Conservation (phyloP, 306 rosid species). For the Arachis stenosperma region DNA sequence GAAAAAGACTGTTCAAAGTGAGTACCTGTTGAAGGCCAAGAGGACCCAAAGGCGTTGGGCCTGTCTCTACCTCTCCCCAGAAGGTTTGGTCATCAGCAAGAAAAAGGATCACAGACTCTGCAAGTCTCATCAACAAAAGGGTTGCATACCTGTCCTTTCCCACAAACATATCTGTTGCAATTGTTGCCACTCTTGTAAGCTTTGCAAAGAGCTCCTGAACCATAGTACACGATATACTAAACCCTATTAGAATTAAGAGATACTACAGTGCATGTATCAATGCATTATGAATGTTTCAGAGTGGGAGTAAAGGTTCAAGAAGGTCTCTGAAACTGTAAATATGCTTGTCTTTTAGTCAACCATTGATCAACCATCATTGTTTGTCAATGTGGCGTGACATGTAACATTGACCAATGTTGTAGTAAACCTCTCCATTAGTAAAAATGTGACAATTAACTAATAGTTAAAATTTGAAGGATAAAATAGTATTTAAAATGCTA, state of each 20-base stretch:
- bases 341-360: no score
- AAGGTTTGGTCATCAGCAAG: conserved; percentile 85
- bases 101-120: conserved; percentile 85
- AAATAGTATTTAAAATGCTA: no score
- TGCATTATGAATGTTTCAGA: conserved; percentile 13
- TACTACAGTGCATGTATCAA: background rate
- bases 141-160: conserved; percentile 92
- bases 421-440: no score
- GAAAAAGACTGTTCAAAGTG: conserved; percentile 13
- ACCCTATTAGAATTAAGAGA: conserved; percentile 1
- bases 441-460: no score
- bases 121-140: conserved; percentile 80
- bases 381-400: no score
- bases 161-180: conserved; percentile 75
- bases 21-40: conserved; percentile 91
- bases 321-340: no score
- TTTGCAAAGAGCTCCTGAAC: conserved; percentile 68
- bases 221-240: background rate
- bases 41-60: conserved; percentile 72
- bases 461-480: no score
- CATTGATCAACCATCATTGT: no score
- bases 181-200: conserved; percentile 63
- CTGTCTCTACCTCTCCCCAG: conserved; percentile 83
- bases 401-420: no score
- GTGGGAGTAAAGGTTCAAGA: background rate